Base-by-base conservation (phyloP, 768 basidiomycete genomes). In the Auricularia cornea region DNA sequence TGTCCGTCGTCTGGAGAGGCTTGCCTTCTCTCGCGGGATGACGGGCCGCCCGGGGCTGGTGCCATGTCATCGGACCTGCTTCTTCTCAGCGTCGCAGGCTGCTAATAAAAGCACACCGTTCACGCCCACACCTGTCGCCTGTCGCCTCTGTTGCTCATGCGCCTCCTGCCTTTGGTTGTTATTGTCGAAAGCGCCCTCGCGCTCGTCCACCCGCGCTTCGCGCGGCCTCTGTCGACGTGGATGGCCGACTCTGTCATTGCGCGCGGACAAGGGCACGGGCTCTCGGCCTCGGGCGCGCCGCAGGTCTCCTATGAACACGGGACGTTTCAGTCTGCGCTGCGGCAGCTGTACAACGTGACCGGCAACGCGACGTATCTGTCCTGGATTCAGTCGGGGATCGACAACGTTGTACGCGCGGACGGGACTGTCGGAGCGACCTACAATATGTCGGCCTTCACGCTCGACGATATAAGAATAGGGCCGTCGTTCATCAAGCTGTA, bases 231-330 rank as follows among this genome's bases (percentile, higher is more conserved):
- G 26, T 57, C 54, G 28, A 57, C 54, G 6, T 81, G 79, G 79
- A 78, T 78, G 26, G 79, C 78, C 16, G 77, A 80, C 60, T 81
- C 79, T 3, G 77, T 74, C 2, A 80, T 81, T 61, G 67, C 71
- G 40, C 74, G 79, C 6, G 72, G 72, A 1, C 80, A 82, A 68
- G 80, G 80, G 2, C 77, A 80, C 67, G 79, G 79, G 3, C 68
- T 78, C 14, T 63, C 74, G 0, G 67, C 63, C 32, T 48, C 41
- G 1, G 77, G 77, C 32, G 70, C 62, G 2, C 69, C 79, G 0
- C 61, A 68, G 12, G 77, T 79, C 33, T 75, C 74, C 0, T 82
- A 80, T 64, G 77, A 79, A 63, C 75, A 76, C 57, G 76, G 76
- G 20, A 74, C 74, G 51, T 66, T 79, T 26, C 74, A 78, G 66